Conservation (phyloP, 768 basidiomycete genomes). For the Podaxis rugospora region DNA sequence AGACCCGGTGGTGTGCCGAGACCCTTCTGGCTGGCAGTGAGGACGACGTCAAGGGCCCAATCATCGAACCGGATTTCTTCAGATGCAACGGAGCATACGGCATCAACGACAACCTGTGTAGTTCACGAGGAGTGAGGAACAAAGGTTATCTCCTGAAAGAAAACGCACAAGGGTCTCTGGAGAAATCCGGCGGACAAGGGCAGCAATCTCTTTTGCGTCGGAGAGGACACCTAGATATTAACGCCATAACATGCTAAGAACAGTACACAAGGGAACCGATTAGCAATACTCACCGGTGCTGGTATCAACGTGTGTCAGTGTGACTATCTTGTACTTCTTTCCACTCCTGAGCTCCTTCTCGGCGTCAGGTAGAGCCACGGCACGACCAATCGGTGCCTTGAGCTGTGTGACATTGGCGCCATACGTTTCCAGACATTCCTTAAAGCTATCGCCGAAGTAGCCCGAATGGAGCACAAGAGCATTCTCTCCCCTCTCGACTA, state of each 20-base stretch:
- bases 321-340: slow-evolving; percentile 85
- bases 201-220: slow-evolving; percentile 71
- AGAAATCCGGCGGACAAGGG: slow-evolving; percentile 67
- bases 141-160: slow-evolving; percentile 1
- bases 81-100: slow-evolving; percentile 94
- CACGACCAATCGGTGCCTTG: slow-evolving; percentile 77
- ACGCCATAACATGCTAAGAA: not conserved
- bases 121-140: not conserved
- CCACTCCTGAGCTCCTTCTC: slow-evolving; percentile 37
- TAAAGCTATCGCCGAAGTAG: slow-evolving; percentile 92
- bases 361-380: slow-evolving; percentile 56
- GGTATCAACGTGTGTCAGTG: slow-evolving; percentile 95
- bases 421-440: slow-evolving; percentile 83
- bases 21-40: slow-evolving; percentile 89
- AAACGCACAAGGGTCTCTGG: slow-evolving; percentile 73
- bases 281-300: slow-evolving; percentile 54
- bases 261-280: not conserved
- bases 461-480: slow-evolving; percentile 85
- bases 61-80: slow-evolving; percentile 94
- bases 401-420: slow-evolving; percentile 86
- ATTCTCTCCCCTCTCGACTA: slow-evolving; percentile 77
- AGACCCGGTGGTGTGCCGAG: slow-evolving; percentile 92
- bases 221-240: slow-evolving; percentile 71
- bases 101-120: slow-evolving; percentile 72
- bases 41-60: slow-evolving; percentile 88